phyloP scores from a whole-genome alignment of 129 eudicot genomes.

The Tagetes erecta region DNA sequence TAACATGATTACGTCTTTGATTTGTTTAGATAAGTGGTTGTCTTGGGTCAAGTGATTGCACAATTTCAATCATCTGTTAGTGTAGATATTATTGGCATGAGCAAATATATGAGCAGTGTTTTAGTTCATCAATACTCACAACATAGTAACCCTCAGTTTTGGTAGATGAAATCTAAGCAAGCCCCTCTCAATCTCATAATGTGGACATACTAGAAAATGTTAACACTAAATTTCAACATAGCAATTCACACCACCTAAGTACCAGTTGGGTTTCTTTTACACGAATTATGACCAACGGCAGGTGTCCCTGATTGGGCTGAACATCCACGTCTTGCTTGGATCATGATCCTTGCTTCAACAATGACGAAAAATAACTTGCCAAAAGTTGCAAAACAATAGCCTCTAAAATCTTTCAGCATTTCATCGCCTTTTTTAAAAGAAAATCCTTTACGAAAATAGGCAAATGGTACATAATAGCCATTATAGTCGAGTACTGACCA shows the following conservation, averaged over 20 bases:
- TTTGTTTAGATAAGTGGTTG: too few species aligned
- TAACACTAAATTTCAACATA: not conserved
- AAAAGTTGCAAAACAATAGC: not conserved
- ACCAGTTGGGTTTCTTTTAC: not conserved
- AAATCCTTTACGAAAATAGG: constrained; percentile 73
- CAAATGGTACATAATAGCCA: constrained; percentile 66
- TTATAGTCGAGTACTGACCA: constrained; percentile 63
- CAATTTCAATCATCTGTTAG: too few species aligned
- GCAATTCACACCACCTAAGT: not conserved
- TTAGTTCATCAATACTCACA: too few species aligned
- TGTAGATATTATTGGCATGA: too few species aligned
- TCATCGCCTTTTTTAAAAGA: constrained; percentile 56
- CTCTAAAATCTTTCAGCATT: constrained; percentile 32
- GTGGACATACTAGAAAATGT: not conserved
- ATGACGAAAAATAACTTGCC: not conserved
- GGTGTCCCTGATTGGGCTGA: too few species aligned
- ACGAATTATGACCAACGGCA: not conserved
- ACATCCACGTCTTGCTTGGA: too few species aligned
- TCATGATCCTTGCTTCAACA: too few species aligned
- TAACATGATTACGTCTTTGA: too few species aligned
- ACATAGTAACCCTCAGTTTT: not conserved
- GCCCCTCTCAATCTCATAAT: not conserved
- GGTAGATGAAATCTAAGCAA: not conserved
- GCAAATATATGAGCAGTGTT: too few species aligned
- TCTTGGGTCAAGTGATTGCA: too few species aligned